Base-by-base conservation (phyloP, 768 basidiomycete species). In the Gloeophyllum trabeum region DNA sequence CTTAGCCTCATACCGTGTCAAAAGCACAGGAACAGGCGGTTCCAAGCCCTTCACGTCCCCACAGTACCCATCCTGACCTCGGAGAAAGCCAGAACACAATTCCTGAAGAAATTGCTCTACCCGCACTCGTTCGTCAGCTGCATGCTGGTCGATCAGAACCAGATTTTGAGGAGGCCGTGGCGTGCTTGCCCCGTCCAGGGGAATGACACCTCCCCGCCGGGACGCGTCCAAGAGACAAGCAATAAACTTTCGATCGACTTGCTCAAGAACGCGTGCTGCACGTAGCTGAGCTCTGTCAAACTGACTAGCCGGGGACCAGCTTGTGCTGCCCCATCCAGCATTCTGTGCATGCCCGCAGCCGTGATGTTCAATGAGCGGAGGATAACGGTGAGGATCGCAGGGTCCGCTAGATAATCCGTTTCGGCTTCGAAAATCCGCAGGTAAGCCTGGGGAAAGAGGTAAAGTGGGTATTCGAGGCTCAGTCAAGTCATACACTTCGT, bases 121-220 rank as follows among this genome's bases (percentile, higher is more conserved):
- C 18, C 93, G 79, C 35, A 97, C 66, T 18, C 96, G 79, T 61
- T 99, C 96, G 55, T 96, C 90, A n/a, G 93, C 94, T 10, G 96
- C 96, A 57, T 99, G 96, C 59, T 99, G 96, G 64, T 99, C 96
- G 37, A 99, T 70, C 40, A 98, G 69, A 24, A 94, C 66, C 23
- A 98, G 70, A 1, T 61, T 55, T 42, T 36, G 37, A n/a, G n/a
- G n/a, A n/a, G n/a, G n/a, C 14, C 28, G 34, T 19, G 49, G 49
- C 20, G 4, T 14, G 5, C 16, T 40, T 35, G 45, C 46, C 34
- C 36, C 23, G 4, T 59, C 49, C 39, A 43, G 42, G 30, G 45
- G 24, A 43, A 43, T 47, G 44, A 28, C 28, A 45, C 30, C 35
- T 44, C 52, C 28, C 32, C 44, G 30, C 50, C 50, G 28, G 28